Percentiles rank a stretch among this genome's conserved stretches.
Conservation (phyloP, 2,329 filamentous ascomycete species). For the Pseudogymnoascus sp. region DNA sequence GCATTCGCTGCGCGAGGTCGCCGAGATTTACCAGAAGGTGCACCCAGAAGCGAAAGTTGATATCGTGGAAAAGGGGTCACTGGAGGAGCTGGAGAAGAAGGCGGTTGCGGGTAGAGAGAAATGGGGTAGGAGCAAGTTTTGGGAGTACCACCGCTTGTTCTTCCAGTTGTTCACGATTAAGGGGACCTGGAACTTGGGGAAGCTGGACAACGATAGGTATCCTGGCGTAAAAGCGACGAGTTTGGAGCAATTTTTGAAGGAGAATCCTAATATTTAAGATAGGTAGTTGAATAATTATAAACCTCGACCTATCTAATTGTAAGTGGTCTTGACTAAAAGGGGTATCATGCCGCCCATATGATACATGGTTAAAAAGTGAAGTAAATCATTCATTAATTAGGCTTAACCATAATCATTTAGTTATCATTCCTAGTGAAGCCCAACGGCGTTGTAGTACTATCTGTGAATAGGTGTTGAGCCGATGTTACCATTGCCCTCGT, state of each 20-base stretch:
- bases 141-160: constrained; percentile 8
- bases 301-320: not conserved
- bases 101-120: not conserved
- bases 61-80: not conserved
- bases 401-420: not conserved
- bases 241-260: not conserved
- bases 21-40: not conserved
- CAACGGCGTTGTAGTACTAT: no score
- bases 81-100: not conserved
- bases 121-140: not conserved
- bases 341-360: not conserved
- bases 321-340: not conserved
- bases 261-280: not conserved
- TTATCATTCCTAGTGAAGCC: no score
- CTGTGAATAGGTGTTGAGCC: not conserved
- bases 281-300: not conserved
- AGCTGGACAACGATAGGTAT: not conserved
- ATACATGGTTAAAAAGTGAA: no score
- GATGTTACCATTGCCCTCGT: no score
- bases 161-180: constrained; percentile 1
- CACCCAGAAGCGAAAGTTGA: not conserved
- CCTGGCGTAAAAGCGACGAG: not conserved
- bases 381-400: not conserved
- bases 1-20: constrained; percentile 13
- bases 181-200: constrained; percentile 9